Base-by-base conservation (phyloP, 73 alveolate genomes). In the Paramecium bursaria region DNA sequence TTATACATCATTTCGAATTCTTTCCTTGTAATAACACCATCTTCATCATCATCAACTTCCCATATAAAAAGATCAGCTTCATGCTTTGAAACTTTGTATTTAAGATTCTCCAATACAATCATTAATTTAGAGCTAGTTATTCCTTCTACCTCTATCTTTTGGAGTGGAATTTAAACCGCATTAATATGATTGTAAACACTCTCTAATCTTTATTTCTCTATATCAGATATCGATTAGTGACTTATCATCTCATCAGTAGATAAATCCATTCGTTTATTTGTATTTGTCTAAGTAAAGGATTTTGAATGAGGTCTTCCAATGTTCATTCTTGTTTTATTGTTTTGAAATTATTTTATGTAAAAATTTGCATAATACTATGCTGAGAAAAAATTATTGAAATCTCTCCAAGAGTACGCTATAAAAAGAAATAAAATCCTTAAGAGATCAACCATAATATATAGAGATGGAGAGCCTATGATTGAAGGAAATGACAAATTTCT, bases 41-140 rank as follows among this genome's bases (percentile, higher is more conserved):
- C 99, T 46, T 90, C 86, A 86, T 95, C 97, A 52, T 95, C 98
- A 73, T 95, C 99, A 5, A 90, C 95, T 88, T 95, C 98, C 97
- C 96, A 93, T 5, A 92, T 75, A 17, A 75, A 47, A 14, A 75
- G 44, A 27, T 75, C 55, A 27, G 73, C 85, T 47, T 75, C 87
- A 21, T 75, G 25, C 3, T 15, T 61, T 21, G 86, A 31, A 31
- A 49, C 0, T 23, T 26, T 26, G 23, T 29, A 75, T 22, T 67
- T 53, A 13, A 75, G 30, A 26, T 75, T 67, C 22, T 75, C 73
- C 14, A 75, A 74, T 33, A 54, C 87, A 57, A 23, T 1, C 47
- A 57, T 23, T 29, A 57, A 57, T 0, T 3, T 57, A 1, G 27
- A 48, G 6, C 51, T 30, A 13, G 76, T 57, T 57, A 57, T 57